Base-by-base conservation (phyloP, 495 filamentous ascomycete genomes). In the Penicillium chermesinum region DNA sequence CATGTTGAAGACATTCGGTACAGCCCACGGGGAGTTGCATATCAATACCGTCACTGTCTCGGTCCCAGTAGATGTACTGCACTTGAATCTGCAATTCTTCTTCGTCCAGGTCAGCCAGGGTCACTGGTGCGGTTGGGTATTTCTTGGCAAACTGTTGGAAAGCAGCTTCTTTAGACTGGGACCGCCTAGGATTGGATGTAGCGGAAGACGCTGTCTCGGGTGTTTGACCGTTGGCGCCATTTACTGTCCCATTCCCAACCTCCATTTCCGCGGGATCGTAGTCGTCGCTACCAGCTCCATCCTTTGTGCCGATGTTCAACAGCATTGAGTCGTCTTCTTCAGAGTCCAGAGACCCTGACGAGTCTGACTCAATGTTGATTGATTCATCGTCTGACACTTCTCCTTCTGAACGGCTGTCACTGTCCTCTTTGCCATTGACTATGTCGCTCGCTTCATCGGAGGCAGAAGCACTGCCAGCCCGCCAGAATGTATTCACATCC, bases 11-110 rank as follows among this genome's bases (percentile, higher is more conserved):
- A 44, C 76, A 79, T 44, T 74, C 72, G 17, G 60, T 62, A 35
- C 65, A 79, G 38, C 66, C 64, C 51, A 84, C 59, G 73, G 86
- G 87, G 72, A 81, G 42, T 73, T 85, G 64, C 64, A 81, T 66
- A 67, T 89, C 62, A 71, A 80, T 59, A 32, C 87, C 53, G 55
- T 88, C 49, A 69, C 83, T 58, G 63, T 83, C 58, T 63, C 76
- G 59, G 74, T 81, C 53, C 75, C 85, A 65, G 71, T 71, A 71
- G n/a, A 77, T 57, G 35, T 53, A 62, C 38, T 54, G 61, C 9
- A 70, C 55, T 50, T 76, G 71, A 1, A 57, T 49, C 38, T 71
- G 63, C 46, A 76, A 59, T 41, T 79, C 74, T 19, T 67, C 51
- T 15, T 63, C 48, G 33, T 58, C 49, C 21, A 79, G 57, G 49